Evolutionary conservation across 768 basidiomycete genomes (phyloP).

Genomic region (Calvatia gigantea): DNA sequence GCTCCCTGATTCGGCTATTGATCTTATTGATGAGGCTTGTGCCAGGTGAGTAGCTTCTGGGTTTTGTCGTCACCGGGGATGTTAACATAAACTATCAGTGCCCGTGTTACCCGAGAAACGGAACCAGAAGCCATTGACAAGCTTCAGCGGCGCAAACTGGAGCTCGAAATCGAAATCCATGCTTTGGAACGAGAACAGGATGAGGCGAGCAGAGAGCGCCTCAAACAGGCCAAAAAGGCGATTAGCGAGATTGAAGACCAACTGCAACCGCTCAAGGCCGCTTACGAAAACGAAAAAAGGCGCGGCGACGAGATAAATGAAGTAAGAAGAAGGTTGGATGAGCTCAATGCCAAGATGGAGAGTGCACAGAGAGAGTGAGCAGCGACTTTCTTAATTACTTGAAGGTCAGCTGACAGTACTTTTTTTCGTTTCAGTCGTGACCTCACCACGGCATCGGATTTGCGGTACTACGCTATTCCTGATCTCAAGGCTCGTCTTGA

Average conservation of each 20-base stretch:
- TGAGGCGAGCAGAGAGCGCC: slow-evolving; percentile 78
- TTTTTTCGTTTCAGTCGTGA: slow-evolving; percentile 58
- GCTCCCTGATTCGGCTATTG: slow-evolving; percentile 85
- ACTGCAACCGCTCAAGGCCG: slow-evolving; percentile 75
- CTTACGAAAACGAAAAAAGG: slow-evolving; percentile 84
- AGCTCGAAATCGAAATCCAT: slow-evolving; percentile 93
- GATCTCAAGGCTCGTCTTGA: slow-evolving; percentile 76
- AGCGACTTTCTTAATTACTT: background rate
- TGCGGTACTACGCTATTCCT: slow-evolving; percentile 90
- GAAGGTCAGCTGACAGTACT: slow-evolving; percentile 14
- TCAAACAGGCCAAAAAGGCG: slow-evolving; percentile 68
- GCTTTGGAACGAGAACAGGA: slow-evolving; percentile 94
- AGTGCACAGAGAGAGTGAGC: slow-evolving; percentile 84
- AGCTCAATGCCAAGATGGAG: slow-evolving; percentile 86
- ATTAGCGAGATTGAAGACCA: slow-evolving; percentile 84
- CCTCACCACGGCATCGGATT: slow-evolving; percentile 76
- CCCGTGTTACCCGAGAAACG: slow-evolving; percentile 91
- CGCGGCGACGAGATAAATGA: slow-evolving; percentile 77
- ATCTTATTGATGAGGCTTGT: slow-evolving; percentile 90
- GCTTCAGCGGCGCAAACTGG: slow-evolving; percentile 82
- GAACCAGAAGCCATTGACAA: slow-evolving; percentile 92
- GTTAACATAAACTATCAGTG: slow-evolving; percentile 36
- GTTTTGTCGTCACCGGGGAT: background rate
- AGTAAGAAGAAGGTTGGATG: slow-evolving; percentile 81
- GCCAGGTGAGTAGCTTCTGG: slow-evolving; percentile 53